phyloP scores from a whole-genome alignment of 2,329 filamentous ascomycete species.

The Talaromyces atroroseus region DNA sequence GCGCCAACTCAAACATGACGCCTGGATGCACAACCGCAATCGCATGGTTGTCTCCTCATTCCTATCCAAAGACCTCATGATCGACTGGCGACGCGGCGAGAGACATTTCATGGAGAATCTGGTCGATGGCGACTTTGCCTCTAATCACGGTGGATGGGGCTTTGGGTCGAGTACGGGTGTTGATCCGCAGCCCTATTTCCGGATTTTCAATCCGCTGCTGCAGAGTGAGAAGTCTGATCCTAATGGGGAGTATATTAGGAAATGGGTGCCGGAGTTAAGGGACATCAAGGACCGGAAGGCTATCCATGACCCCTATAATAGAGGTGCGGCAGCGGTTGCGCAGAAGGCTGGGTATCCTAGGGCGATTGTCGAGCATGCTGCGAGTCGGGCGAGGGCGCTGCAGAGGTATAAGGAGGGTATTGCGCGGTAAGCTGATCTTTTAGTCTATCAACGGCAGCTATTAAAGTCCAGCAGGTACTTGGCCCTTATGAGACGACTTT shows the following conservation, averaged over 20 bases:
- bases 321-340: slow-evolving; percentile 55
- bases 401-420: slow-evolving; percentile 56
- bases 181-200: slow-evolving; percentile 84
- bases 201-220: slow-evolving; percentile 79
- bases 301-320: slow-evolving; percentile 74
- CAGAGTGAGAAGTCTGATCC: slow-evolving; percentile 85
- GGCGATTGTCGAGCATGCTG: slow-evolving; percentile 69
- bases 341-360: slow-evolving; percentile 66
- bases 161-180: slow-evolving; percentile 65
- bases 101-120: slow-evolving; percentile 75
- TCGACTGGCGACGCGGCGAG: slow-evolving; percentile 82
- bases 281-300: slow-evolving; percentile 56
- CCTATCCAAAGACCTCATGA: slow-evolving; percentile 69
- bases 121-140: slow-evolving; percentile 73
- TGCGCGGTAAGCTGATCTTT: background rate
- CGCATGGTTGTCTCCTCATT: slow-evolving; percentile 82
- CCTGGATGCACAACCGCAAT: slow-evolving; percentile 79
- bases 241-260: slow-evolving; percentile 71
- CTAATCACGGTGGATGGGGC: slow-evolving; percentile 68
- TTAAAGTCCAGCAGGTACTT: background rate
- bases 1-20: slow-evolving; percentile 64
- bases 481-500: too few species aligned
- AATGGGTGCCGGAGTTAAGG: slow-evolving; percentile 73
- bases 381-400: slow-evolving; percentile 61
- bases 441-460: background rate